phyloP scores from a whole-genome alignment of 345 rosid genomes.

The Dimocarpus longan region DNA sequence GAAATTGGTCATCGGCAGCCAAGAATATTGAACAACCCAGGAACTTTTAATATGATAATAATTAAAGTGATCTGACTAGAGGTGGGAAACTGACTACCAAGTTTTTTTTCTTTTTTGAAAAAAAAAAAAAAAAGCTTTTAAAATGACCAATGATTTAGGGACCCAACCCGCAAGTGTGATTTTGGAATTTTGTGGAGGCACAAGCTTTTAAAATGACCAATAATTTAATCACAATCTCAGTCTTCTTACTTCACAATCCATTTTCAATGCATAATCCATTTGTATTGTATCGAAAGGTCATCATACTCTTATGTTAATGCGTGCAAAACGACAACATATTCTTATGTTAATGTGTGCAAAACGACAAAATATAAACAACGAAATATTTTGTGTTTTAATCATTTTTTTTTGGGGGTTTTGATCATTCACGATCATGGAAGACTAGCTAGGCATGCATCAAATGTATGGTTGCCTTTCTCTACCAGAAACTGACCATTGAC shows the following conservation, averaged over 20 bases:
- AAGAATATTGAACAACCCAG: constrained; percentile 4
- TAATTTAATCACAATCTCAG: constrained; percentile 32
- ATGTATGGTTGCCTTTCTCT: too few species aligned
- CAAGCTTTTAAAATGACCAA: constrained; percentile 14
- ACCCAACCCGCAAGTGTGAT: constrained; percentile 13
- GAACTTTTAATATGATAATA: constrained; percentile 17
- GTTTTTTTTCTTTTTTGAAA: not conserved
- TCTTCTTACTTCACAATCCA: constrained; percentile 3
- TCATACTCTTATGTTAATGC: not conserved
- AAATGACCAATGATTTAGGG: too few species aligned
- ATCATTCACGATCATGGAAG: too few species aligned
- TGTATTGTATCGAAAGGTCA: constrained; percentile 6
- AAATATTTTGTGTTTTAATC: not conserved
- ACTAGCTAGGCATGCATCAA: too few species aligned
- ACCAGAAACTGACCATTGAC: too few species aligned
- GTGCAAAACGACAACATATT: not conserved
- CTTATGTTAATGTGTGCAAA: not conserved
- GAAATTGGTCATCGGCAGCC: not conserved
- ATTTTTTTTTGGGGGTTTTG: too few species aligned
- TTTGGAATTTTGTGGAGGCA: constrained; percentile 46
- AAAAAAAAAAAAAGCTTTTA: not conserved
- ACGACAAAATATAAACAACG: not conserved
- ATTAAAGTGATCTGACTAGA: constrained; percentile 32
- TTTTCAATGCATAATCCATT: not conserved
- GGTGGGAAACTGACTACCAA: constrained; percentile 24